These are phyloP conservation scores for Laburnicola sp. DNA, from an alignment of 2,329 filamentous ascomycete genomes.

Conservation along the genomic window DNA sequence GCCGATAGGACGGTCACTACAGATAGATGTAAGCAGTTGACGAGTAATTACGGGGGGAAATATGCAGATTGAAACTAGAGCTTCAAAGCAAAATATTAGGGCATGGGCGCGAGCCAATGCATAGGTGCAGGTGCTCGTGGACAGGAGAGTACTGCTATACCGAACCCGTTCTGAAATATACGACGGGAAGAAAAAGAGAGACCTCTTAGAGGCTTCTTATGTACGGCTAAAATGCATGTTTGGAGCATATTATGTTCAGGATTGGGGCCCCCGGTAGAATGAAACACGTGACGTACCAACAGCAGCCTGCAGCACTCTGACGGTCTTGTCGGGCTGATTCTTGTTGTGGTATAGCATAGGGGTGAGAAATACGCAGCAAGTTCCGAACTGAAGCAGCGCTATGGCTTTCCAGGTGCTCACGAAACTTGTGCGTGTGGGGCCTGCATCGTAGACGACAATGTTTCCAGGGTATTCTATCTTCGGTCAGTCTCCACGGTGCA, in stretches of 20 bases:
- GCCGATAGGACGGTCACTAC: slow-evolving; percentile 35
- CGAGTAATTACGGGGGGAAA: not conserved
- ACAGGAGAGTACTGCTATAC: no score
- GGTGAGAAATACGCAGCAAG: slow-evolving; percentile 35
- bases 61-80: no score
- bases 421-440: slow-evolving; percentile 40
- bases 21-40: slow-evolving; percentile 10
- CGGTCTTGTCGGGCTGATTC: slow-evolving; percentile 35
- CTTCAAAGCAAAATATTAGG: no score
- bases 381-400: slow-evolving; percentile 41
- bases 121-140: no score
- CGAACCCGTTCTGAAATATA: no score
- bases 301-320: slow-evolving; percentile 33
- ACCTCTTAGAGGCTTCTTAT: no score
- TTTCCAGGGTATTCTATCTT: slow-evolving; percentile 27
- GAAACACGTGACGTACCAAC: slow-evolving; percentile 28
- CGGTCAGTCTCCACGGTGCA: slow-evolving; percentile 1
- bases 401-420: slow-evolving; percentile 44
- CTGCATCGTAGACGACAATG: slow-evolving; percentile 44
- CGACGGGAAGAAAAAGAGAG: no score
- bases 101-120: no score
- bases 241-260: no score
- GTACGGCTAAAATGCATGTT: no score
- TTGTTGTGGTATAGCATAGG: slow-evolving; percentile 40
- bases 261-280: not conserved